phyloP scores from a whole-genome alignment of 176 grass and related monocot genomes.

The Oryza rufipogon region DNA sequence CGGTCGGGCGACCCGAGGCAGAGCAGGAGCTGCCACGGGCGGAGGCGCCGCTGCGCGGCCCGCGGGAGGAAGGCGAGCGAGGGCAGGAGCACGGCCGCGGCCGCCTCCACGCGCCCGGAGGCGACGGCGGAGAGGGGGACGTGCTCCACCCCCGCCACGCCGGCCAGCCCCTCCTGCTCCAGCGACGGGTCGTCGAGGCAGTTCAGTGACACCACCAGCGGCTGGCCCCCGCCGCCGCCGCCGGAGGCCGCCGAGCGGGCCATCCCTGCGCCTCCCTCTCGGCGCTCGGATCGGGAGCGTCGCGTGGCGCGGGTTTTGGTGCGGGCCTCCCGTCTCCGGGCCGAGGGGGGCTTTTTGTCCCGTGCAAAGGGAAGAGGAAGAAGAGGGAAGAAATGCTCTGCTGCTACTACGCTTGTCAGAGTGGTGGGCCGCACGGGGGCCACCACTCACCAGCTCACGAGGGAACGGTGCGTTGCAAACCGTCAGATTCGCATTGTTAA shows the following conservation, averaged over 20 bases:
- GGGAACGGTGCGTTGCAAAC: constrained; percentile 11
- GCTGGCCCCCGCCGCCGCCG: constrained; percentile 2
- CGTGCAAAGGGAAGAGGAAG: neutral
- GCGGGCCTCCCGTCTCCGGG: constrained; percentile 18
- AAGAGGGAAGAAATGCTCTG: constrained; percentile 9
- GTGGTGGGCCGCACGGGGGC: neutral
- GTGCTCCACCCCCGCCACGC: constrained; percentile 74
- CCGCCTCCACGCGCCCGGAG: constrained; percentile 67
- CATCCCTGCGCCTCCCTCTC: constrained; percentile 38
- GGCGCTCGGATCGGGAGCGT: constrained; percentile 30
- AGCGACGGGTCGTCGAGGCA: constrained; percentile 81
- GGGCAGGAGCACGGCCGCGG: constrained; percentile 68
- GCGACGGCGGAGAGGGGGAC: constrained; percentile 68
- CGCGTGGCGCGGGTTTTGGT: constrained; percentile 49
- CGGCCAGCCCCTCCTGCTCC: constrained; percentile 69
- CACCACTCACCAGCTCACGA: constrained; percentile 32
- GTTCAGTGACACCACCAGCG: constrained; percentile 77
- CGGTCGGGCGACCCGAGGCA: constrained; percentile 91
- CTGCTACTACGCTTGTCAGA: neutral
- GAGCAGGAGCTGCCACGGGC: constrained; percentile 95
- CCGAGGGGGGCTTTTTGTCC: constrained; percentile 18
- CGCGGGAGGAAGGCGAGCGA: constrained; percentile 84
- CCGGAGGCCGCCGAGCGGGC: constrained; percentile 41
- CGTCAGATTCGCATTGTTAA: constrained; percentile 37
- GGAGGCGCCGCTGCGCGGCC: constrained; percentile 79